phyloP scores from a whole-genome alignment of 306 rosid genomes.

The Vigna reflexopilosa region DNA sequence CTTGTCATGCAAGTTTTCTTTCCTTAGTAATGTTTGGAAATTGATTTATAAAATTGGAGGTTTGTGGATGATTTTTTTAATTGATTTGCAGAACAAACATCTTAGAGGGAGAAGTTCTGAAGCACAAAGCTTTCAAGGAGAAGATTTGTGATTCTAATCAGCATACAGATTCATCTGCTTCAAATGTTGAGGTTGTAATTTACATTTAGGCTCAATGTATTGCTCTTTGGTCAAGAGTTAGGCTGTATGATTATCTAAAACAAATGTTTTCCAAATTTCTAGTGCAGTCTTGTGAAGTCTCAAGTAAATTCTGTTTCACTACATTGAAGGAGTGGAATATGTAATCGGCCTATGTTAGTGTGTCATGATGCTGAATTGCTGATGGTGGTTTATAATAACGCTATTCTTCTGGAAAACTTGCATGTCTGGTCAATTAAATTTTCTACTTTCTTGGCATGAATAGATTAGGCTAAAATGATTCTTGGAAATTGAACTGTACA shows the following conservation, averaged over 20 bases:
- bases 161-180: conserved; percentile 51
- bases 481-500: background rate
- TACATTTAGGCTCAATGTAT: conserved; percentile 8
- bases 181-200: conserved; percentile 70
- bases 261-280: background rate
- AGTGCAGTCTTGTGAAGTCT: conserved; percentile 16
- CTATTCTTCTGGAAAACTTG: conserved; percentile 11
- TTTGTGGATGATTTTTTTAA: conserved; percentile 21
- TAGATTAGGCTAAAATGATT: conserved; percentile 9
- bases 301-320: conserved; percentile 10
- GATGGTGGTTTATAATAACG: background rate
- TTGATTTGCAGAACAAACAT: conserved; percentile 62
- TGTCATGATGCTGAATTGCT: background rate
- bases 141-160: conserved; percentile 38
- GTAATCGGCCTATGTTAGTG: background rate
- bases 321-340: background rate
- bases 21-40: conserved; percentile 6
- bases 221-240: conserved; percentile 17
- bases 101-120: conserved; percentile 62
- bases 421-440: background rate
- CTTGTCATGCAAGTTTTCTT: background rate
- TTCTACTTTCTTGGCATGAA: background rate
- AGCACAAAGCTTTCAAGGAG: conserved; percentile 54
- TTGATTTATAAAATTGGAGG: conserved; percentile 24
- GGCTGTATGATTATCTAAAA: conserved; percentile 6